Evolutionary conservation across 768 basidiomycete genomes (phyloP).

Genomic region (Lanmaoa pseudosensibilis): DNA sequence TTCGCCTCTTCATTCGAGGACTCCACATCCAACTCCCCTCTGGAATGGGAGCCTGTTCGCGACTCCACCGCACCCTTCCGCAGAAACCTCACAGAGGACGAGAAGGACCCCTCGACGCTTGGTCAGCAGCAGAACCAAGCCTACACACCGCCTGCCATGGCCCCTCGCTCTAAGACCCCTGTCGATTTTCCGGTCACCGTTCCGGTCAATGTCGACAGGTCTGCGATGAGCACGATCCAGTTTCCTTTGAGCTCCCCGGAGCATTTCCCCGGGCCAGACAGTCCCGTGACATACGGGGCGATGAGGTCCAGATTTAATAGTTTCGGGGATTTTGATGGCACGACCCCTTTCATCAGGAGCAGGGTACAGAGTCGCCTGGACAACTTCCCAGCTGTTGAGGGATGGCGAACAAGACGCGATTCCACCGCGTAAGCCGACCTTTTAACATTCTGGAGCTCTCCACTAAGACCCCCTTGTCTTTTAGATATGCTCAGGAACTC

Average conservation of each 20-base stretch:
- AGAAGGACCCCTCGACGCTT: constrained; percentile 54
- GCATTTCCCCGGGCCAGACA: constrained; percentile 48
- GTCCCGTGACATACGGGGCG: constrained; percentile 49
- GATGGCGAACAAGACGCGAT: constrained; percentile 85
- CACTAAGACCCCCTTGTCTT: background rate
- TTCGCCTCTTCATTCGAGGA: constrained; percentile 55
- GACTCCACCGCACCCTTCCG: constrained; percentile 75
- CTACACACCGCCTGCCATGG: constrained; percentile 30
- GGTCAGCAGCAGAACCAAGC: constrained; percentile 38
- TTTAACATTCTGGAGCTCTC: background rate
- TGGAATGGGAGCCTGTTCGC: constrained; percentile 47
- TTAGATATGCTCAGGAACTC: constrained; percentile 79
- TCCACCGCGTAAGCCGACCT: constrained; percentile 75
- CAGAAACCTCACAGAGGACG: constrained; percentile 72
- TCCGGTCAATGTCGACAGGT: constrained; percentile 50
- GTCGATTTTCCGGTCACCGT: constrained; percentile 57
- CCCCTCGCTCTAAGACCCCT: constrained; percentile 48
- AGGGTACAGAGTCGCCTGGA: constrained; percentile 80
- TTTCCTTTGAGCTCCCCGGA: constrained; percentile 83
- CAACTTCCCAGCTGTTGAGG: constrained; percentile 53
- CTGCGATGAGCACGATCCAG: constrained; percentile 67
- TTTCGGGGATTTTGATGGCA: constrained; percentile 68
- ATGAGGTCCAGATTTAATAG: constrained; percentile 67
- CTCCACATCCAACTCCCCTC: constrained; percentile 51
- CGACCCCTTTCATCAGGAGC: constrained; percentile 82